Evolutionary conservation across 129 eudicot species (phyloP).

Genomic region (Silybum marianum): DNA sequence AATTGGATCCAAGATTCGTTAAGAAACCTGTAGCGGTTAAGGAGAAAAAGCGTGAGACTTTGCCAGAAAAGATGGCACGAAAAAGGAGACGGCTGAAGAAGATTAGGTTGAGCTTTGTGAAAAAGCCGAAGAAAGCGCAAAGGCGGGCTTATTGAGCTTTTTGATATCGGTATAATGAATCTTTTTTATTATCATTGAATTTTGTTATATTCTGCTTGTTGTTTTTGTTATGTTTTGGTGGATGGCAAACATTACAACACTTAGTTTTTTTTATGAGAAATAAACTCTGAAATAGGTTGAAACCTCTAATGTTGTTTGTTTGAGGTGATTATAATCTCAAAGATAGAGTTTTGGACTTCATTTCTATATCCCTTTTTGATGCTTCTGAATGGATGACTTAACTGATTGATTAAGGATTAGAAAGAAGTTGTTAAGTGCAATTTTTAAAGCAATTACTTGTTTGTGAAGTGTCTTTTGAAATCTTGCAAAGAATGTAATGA

Average conservation of each 20-base stretch:
- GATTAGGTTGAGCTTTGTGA: slow-evolving; percentile 74
- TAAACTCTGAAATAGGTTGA: slow-evolving; percentile 17
- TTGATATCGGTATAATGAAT: slow-evolving; percentile 23
- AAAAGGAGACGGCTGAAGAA: slow-evolving; percentile 76
- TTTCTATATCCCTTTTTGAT: neutral
- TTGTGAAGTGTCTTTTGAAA: neutral
- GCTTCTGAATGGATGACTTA: neutral
- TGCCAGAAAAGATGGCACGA: slow-evolving; percentile 94
- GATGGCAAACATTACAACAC: too few relatives aligned
- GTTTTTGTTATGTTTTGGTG: slow-evolving; percentile 20
- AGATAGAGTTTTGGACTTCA: slow-evolving; percentile 8
- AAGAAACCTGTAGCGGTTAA: slow-evolving; percentile 57
- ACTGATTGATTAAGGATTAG: neutral
- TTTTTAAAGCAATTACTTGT: neutral
- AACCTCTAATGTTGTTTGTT: neutral
- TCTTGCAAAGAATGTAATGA: neutral
- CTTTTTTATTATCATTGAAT: slow-evolving; percentile 11
- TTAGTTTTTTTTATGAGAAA: slow-evolving; percentile 3
- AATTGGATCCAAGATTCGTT: slow-evolving; percentile 66
- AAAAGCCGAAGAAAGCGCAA: slow-evolving; percentile 70
- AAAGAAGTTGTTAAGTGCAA: neutral
- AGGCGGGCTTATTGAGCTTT: slow-evolving; percentile 56
- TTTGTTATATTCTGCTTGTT: slow-evolving; percentile 14
- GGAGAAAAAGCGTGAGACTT: slow-evolving; percentile 85
- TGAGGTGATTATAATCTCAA: neutral